phyloP scores from a whole-genome alignment of 108 stramenopile species.

The Nitzschia sp. region DNA sequence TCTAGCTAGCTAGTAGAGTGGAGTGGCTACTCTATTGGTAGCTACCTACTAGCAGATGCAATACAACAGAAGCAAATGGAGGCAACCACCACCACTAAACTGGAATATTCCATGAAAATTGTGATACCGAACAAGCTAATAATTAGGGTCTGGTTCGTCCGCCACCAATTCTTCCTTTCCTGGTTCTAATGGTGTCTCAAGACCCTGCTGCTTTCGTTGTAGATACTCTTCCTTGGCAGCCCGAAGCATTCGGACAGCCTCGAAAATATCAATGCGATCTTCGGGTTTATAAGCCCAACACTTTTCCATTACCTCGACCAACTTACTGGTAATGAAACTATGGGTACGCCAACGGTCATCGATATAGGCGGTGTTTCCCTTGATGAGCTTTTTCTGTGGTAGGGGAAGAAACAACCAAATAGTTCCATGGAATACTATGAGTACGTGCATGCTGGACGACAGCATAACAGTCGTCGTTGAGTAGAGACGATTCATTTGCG shows the following conservation, averaged over 20 bases:
- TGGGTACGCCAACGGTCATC: slow-evolving; percentile 72
- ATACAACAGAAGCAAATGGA: too few species aligned
- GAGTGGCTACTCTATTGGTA: too few species aligned
- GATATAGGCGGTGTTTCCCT: slow-evolving; percentile 47
- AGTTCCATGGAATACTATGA: slow-evolving; percentile 1
- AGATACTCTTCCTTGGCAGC: slow-evolving; percentile 21
- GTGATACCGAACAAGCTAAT: too few species aligned
- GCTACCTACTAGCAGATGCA: too few species aligned
- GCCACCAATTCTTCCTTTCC: too few species aligned
- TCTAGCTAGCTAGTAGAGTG: too few species aligned
- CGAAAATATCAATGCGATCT: slow-evolving; percentile 70
- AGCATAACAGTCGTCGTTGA: background rate
- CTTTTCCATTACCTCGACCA: slow-evolving; percentile 75
- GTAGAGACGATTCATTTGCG: background rate
- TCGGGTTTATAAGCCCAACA: slow-evolving; percentile 70
- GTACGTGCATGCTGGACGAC: background rate
- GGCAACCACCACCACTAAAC: too few species aligned
- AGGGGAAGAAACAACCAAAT: background rate
- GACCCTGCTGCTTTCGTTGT: background rate
- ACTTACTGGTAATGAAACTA: slow-evolving; percentile 57
- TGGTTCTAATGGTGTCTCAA: too few species aligned
- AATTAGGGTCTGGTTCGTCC: too few species aligned
- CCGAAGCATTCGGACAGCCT: slow-evolving; percentile 53
- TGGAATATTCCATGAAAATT: too few species aligned
- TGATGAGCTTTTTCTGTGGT: slow-evolving; percentile 47